Base-by-base conservation (phyloP, 1,139 yeast genomes). In the Kodamaea suecica region DNA sequence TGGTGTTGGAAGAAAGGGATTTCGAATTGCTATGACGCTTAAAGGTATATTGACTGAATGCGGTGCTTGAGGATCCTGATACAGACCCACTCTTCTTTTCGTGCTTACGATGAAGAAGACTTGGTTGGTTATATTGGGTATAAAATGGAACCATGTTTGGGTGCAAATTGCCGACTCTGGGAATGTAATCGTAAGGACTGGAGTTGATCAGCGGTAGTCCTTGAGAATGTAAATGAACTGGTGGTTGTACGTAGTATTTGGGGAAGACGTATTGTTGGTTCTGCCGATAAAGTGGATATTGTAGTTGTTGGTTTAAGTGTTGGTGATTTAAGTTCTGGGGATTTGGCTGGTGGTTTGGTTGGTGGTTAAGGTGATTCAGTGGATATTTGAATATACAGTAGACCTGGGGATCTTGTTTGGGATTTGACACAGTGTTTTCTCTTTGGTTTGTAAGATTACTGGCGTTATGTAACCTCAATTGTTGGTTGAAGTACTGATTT, bases 1-100 rank as follows among this genome's bases (percentile, higher is more conserved):
- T 29, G 12, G 17, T 23, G 14, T 25, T 25, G 8, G 14, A 12
- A 11, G 38, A 28, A 13, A 35, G 30, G 19, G 41, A 38, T 27
- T 31, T 26, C 11, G 38, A 27, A 27, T 38, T 38, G 23, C 33
- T 35, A 29, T 38, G 41, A 10, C 37, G 28, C 25, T 38, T 38
- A 24, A 34, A 37, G 4, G 37, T 31, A 19, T 36, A 36, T 16
- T 36, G 39, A n/a, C 15, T 20, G 27, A 13, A 27, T n/a, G n/a
- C 23, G 16, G 28, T 27, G 25, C 20, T 27, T n/a, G 6, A 7
- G 21, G 21, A 9, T 19, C 21, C 21, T 6, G 21, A 9, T 19
- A 19, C 6, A 9, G 21, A 19, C 8, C 21, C 21, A 9, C 21
- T 9, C 21, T 19, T 19, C 21, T 19, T 19, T 6, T 6, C 9